Base-by-base conservation (phyloP, 306 rosid genomes). In the Amphicarpaea edgeworthii region DNA sequence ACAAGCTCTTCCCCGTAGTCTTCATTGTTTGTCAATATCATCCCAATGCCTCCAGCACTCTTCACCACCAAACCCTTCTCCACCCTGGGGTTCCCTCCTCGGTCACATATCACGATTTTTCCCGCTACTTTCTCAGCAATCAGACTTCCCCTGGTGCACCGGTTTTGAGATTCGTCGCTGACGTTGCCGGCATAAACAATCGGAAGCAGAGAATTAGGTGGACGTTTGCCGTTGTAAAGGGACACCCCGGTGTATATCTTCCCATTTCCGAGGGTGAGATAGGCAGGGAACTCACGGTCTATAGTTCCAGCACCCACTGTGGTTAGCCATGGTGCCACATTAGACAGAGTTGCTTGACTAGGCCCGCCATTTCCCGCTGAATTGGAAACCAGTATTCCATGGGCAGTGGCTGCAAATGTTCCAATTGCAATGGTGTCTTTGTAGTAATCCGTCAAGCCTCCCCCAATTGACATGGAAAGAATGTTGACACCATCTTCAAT, bases 301-400 rank as follows among this genome's bases (percentile, higher is more conserved):
- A 95, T 58, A 37, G 98, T 90, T 77, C 98, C 98, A 1, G 97
- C 97, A 15, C 98, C 97, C 4, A 95, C 98, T 0, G 93, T 88
- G 68, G 85, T 90, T 60, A 86, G 54, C 98, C 97, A 94, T 6
- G 98, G 98, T 0, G 98, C 97, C n/a, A 85, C 87, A 41, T 90
- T 91, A 19, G 83, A 50, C 83, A 92, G 55, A 65, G 82, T 69
- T 28, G 71, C 83, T 0, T 77, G 7, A 2, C 75, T 51, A 4
- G 97, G 96, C 26, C 98, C 98, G 20, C 79, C 72, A 77, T 94
- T 94, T 59, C 98, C 98, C 6, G 97, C 98, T 16, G 98, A 88
- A 72, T 81, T 85, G 6, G 97, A 88, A 30, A 92, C 95, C 5
- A 92, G 77, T 26, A 95, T 83, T 28, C 97, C 98, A 8, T 73